A percentile compares a stretch with the other conserved stretches of the same genome.
Evolutionary conservation across 345 rosid species (phyloP).

Genomic region (Eutrema japonicum): DNA sequence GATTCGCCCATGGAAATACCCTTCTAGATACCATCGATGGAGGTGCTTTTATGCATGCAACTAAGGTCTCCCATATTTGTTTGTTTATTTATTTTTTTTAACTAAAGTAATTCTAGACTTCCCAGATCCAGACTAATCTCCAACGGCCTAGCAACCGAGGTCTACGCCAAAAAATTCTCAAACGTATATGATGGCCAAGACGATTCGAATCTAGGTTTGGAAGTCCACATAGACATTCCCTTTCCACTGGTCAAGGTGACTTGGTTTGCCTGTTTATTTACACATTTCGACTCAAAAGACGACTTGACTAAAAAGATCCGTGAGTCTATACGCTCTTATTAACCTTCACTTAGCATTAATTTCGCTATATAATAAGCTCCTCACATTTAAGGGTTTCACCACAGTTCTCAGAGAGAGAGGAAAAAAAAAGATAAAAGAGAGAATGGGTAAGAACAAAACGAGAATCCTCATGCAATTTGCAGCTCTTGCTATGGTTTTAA

Average conservation of each 20-base stretch:
- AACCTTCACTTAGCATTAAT: not conserved
- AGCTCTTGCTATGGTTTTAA: slow-evolving; percentile 33
- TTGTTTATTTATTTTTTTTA: not conserved
- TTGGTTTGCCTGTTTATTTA: slow-evolving; percentile 22
- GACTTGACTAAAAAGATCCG: not conserved
- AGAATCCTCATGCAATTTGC: slow-evolving; percentile 26
- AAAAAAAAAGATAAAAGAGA: too few relatives aligned
- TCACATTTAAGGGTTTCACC: slow-evolving; percentile 4
- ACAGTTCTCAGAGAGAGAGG: slow-evolving; percentile 5
- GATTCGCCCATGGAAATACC: too few relatives aligned
- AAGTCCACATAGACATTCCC: too few relatives aligned
- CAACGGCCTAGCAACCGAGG: too few relatives aligned
- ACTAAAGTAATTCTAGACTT: too few relatives aligned
- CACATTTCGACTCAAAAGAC: not conserved
- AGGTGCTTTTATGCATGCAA: not conserved
- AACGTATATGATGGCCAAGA: too few relatives aligned
- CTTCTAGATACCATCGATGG: too few relatives aligned
- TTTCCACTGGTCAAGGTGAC: too few relatives aligned
- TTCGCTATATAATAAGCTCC: slow-evolving; percentile 27
- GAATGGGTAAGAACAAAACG: slow-evolving; percentile 35
- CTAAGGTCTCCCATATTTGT: too few relatives aligned
- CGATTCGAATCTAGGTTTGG: too few relatives aligned
- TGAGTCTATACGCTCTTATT: not conserved
- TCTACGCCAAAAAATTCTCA: too few relatives aligned
- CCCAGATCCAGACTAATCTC: too few relatives aligned